Conservation (phyloP, 768 basidiomycete species). For the Amanita rubescens region DNA sequence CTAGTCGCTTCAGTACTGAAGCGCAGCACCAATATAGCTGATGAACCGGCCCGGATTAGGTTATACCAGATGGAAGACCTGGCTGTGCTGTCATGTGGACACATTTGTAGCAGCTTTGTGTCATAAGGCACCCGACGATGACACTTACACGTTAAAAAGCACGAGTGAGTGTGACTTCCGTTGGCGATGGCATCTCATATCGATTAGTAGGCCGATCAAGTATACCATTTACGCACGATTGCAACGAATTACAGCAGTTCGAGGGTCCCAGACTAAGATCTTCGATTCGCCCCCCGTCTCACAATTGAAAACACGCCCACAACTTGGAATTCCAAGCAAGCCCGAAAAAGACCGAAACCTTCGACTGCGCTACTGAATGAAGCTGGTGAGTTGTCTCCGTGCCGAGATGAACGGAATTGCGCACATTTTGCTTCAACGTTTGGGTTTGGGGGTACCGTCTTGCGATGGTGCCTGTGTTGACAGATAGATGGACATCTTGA, state of each 20-base stretch:
- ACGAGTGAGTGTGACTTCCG: not conserved
- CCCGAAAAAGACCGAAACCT: not conserved
- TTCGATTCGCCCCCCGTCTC: not conserved
- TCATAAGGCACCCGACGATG: not conserved
- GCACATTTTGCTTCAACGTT: not conserved
- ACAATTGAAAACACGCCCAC: conserved; percentile 2
- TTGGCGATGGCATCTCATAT: not conserved
- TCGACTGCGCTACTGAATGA: conserved; percentile 3
- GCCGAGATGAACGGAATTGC: not conserved
- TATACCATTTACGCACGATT: not conserved
- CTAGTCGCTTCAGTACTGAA: no score
- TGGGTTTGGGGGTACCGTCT: not conserved
- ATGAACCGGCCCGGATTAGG: no score
- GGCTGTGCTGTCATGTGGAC: no score
- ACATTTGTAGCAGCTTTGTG: not conserved
- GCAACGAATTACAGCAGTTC: not conserved
- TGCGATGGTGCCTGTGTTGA: not conserved
- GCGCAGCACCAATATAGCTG: no score
- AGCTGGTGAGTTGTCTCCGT: not conserved
- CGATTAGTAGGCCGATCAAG: not conserved
- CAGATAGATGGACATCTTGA: not conserved
- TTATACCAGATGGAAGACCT: no score
- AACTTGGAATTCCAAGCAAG: conserved; percentile 2
- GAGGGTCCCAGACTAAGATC: conserved; percentile 2
- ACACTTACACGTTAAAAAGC: not conserved